phyloP scores from a whole-genome alignment of 495 filamentous ascomycete genomes.

The Penicillium bialowiezense region DNA sequence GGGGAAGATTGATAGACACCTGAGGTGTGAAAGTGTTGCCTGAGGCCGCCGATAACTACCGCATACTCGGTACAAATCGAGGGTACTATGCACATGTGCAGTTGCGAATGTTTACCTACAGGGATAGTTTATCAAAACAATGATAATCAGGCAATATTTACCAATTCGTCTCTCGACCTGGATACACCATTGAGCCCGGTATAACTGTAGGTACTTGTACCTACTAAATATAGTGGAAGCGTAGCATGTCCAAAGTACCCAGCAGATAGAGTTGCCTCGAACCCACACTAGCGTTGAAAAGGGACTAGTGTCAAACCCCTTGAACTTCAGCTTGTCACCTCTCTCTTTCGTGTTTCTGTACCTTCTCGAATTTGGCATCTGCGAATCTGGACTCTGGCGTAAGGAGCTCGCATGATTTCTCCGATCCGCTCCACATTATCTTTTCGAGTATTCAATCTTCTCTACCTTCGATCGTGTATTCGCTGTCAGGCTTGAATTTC shows the following conservation, averaged over 20 bases:
- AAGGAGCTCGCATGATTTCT: conserved; percentile 5
- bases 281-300: background rate
- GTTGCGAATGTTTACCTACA: no score
- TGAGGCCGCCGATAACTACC: background rate
- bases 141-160: no score
- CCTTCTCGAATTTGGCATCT: background rate
- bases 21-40: background rate
- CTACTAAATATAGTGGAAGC: no score
- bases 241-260: no score
- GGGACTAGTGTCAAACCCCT: conserved; percentile 2
- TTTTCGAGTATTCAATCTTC: no score
- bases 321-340: background rate
- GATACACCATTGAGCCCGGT: no score
- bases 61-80: no score
- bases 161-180: no score
- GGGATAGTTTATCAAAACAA: no score
- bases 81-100: background rate
- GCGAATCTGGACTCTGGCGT: background rate
- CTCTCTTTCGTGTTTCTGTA: background rate
- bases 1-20: background rate
- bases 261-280: conserved; percentile 4
- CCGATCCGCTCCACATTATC: background rate
- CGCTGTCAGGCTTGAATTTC: no score
- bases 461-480: no score
- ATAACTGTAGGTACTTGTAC: no score